Base-by-base conservation (phyloP, 495 filamentous ascomycete species). In the Aspergillus bertholletiae region DNA sequence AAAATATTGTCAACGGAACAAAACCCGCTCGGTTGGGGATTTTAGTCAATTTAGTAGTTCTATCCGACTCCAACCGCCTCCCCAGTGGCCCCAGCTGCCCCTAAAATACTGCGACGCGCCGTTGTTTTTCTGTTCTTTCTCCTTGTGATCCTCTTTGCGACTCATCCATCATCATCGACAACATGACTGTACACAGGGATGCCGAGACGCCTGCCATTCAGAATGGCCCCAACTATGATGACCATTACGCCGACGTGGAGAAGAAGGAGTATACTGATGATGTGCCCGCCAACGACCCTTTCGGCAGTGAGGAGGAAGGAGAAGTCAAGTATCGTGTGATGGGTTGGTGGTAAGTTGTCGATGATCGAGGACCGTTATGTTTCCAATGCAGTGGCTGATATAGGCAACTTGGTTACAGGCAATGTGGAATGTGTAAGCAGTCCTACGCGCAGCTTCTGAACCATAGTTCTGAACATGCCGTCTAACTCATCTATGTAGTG, bases 321-420 rank as follows among this genome's bases (percentile, higher is more conserved):
- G 73, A 74, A 51, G 65, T 74, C 35, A 72, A 74, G 53, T 77
- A 77, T 59, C 66, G 66, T 24, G 74, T 69, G 23, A 74, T 78
- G 71, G 64, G 62, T 37, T 78, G 75, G 74, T 78, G 75, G 74
- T 67, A 64, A 44, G 49, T 44, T n/a, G 30, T 13, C 5, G 7
- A 6, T 52, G 37, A 23, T 18, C 46, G 8, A 8, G 1, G 18
- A 48, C 15, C 17, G 49, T 26, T 37, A 17, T 27, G 21, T 11
- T n/a, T 39, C 34, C 9, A 28, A n/a, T n/a, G n/a, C n/a, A n/a
- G n/a, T n/a, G n/a, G n/a, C n/a, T n/a, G n/a, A n/a, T n/a, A n/a
- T n/a, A n/a, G n/a, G n/a, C n/a, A n/a, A n/a, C n/a, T n/a, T n/a
- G n/a, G n/a, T 26, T 7, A 12, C 23, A 69, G 66, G 67, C 65